Percentiles rank a stretch among this genome's conserved stretches.
Conservation (phyloP, 2,329 filamentous ascomycete genomes). For the Cadophora sp. region DNA sequence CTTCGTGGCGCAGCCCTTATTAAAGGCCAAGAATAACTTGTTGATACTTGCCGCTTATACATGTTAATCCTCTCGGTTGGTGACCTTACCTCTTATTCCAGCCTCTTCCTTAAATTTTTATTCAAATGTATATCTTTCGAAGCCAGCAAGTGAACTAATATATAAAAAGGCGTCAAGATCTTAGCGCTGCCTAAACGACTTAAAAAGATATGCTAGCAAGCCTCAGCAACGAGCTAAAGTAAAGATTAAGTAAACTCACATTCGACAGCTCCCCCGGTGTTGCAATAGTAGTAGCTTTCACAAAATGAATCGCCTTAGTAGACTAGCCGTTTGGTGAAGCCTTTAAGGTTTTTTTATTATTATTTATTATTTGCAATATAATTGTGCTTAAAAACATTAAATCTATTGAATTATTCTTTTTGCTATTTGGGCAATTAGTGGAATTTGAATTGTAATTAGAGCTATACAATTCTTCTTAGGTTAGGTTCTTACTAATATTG, state of each 20-base stretch:
- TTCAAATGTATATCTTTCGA: slow-evolving; percentile 24
- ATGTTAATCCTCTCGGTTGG: not conserved
- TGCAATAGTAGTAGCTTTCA: not conserved
- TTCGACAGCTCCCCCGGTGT: not conserved
- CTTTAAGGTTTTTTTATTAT: not conserved
- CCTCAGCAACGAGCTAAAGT: slow-evolving; percentile 19
- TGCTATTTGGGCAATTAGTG: not conserved
- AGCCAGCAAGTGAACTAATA: slow-evolving; percentile 20
- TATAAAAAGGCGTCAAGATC: slow-evolving; percentile 25
- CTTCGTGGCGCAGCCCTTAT: slow-evolving; percentile 23
- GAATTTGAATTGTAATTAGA: not conserved
- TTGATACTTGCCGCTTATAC: slow-evolving; percentile 25
- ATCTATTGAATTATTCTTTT: not conserved
- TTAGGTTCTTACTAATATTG: not conserved
- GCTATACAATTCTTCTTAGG: not conserved
- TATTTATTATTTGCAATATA: not conserved
- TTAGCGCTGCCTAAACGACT: slow-evolving; percentile 19
- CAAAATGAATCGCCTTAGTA: not conserved
- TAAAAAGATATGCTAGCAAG: slow-evolving; percentile 25
- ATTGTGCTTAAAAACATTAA: not conserved
- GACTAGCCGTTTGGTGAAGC: not conserved
- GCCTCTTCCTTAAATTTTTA: slow-evolving; percentile 20
- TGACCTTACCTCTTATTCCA: slow-evolving; percentile 9
- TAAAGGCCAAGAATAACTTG: slow-evolving; percentile 22
- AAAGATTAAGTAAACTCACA: not conserved